A percentile compares a stretch with the other conserved stretches of the same genome.
phyloP scores from a whole-genome alignment of 2,329 filamentous ascomycete species.

The Aspergillus unguis region DNA sequence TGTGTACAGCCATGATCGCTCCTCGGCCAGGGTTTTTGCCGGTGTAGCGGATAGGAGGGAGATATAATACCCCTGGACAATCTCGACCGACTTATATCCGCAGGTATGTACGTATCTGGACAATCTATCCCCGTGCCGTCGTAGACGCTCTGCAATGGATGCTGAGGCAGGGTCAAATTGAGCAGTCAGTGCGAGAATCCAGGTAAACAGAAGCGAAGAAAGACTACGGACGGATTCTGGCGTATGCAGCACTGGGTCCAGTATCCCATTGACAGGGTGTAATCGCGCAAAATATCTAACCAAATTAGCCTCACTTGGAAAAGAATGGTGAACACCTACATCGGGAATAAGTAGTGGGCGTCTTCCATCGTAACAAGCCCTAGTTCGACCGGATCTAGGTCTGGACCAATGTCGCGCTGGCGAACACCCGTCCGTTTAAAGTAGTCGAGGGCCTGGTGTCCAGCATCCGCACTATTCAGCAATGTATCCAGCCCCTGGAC shows the following conservation, averaged over 20 bases:
- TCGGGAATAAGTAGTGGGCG: conserved; percentile 24
- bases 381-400: conserved; percentile 29
- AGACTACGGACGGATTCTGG: conserved; percentile 24
- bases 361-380: conserved; percentile 30
- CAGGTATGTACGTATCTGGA: conserved; percentile 27
- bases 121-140: conserved; percentile 28
- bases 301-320: neutral
- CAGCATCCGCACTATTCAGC: neutral
- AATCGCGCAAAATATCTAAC: conserved; percentile 28
- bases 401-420: conserved; percentile 25
- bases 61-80: conserved; percentile 33
- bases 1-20: conserved; percentile 31
- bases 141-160: conserved; percentile 23
- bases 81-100: conserved; percentile 30
- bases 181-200: conserved; percentile 30
- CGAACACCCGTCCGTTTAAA: conserved; percentile 16
- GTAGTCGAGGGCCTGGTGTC: conserved; percentile 16
- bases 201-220: conserved; percentile 30
- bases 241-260: conserved; percentile 29
- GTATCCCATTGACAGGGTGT: conserved; percentile 30
- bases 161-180: conserved; percentile 26
- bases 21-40: conserved; percentile 24
- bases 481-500: conserved; percentile 22
- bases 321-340: conserved; percentile 17
- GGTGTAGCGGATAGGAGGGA: conserved; percentile 28